Conservation (phyloP, 257 asterid species). For the Dorcoceras hygrometricum region DNA sequence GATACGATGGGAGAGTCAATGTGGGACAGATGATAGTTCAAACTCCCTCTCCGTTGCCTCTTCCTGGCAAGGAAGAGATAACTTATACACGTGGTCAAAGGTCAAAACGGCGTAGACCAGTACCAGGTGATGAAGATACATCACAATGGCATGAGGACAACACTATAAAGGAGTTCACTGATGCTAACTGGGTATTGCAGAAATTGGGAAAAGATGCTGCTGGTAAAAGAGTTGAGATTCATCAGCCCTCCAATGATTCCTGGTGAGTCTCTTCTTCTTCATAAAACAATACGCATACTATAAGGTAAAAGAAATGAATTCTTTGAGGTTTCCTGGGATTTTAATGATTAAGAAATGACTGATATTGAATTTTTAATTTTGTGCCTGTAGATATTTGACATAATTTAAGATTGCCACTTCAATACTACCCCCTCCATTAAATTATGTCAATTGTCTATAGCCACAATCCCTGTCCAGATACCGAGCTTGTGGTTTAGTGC, state of each 20-base stretch:
- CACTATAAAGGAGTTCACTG: conserved; percentile 66
- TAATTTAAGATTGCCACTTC: background rate
- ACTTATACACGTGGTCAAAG: conserved; percentile 77
- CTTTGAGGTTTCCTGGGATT: too few species aligned
- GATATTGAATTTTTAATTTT: too few species aligned
- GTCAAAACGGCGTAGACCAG: conserved; percentile 79
- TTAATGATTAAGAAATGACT: too few species aligned
- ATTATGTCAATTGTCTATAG: too few species aligned
- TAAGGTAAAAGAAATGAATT: too few species aligned
- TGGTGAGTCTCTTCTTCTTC: conserved; percentile 47
- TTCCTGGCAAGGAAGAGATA: conserved; percentile 47
- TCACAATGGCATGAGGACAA: conserved; percentile 46
- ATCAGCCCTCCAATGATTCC: conserved; percentile 69
- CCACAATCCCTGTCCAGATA: too few species aligned
- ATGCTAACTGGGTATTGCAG: conserved; percentile 93
- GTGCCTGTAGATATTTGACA: background rate
- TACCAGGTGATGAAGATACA: conserved; percentile 49
- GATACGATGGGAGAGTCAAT: background rate
- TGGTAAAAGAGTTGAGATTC: conserved; percentile 95
- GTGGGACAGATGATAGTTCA: background rate
- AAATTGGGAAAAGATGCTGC: conserved; percentile 94
- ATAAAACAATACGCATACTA: too few species aligned
- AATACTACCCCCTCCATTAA: background rate
- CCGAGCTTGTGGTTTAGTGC: too few species aligned
- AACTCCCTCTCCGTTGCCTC: background rate